Evolutionary conservation across 2,329 filamentous ascomycete genomes (phyloP), one percentile per base, ranked within the genome.

Genomic region (Anthostomella pinea): DNA sequence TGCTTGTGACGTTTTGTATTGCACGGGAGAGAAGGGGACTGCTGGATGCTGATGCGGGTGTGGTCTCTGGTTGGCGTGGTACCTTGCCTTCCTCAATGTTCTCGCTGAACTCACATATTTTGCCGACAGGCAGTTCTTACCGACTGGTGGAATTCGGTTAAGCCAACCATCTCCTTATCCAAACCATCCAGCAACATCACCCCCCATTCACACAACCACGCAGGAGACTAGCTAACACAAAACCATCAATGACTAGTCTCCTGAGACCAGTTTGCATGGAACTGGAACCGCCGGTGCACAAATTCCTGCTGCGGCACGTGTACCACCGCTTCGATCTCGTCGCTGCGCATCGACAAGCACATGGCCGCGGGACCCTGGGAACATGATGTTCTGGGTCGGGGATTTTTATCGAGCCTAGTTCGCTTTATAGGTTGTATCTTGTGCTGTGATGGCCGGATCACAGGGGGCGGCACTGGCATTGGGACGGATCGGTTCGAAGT

Each of bases 231-330:
- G n/a, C n/a, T n/a, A n/a, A n/a, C n/a, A n/a, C n/a, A n/a, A n/a
- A n/a, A n/a, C n/a, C n/a, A n/a, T 31, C 19, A 15, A 15, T 14
- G 8, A 19, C 7, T 15, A 70, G 71, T 76, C 3, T 77, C 75
- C 0, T 87, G 81, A 77, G 84, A 89, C 52, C 81, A 88, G 55
- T 91, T 86, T 52, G 85, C 85, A 4, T 72, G 85, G 24, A 83
- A 88, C 56, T 90, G 86, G 86, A 90, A 90, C 56, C 67, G 79
- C 85, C 85, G 0, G 85, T 90, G 4, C 85, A 89, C 56, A 81
- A 83, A 51, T 90, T 90, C 59, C 66, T 90, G 18, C 69, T 89
- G 3, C 73, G 86, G 10, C 85, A 90, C 53, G 86, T 90, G 41
- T 90, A 90, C 56, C 84, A 90, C 63, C 80, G 75, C 29, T 84